Evolutionary conservation across 192 early-diverging fungal species (phyloP), one percentile per base, ranked within the genome.

Genomic region (Physocladia obscura): DNA sequence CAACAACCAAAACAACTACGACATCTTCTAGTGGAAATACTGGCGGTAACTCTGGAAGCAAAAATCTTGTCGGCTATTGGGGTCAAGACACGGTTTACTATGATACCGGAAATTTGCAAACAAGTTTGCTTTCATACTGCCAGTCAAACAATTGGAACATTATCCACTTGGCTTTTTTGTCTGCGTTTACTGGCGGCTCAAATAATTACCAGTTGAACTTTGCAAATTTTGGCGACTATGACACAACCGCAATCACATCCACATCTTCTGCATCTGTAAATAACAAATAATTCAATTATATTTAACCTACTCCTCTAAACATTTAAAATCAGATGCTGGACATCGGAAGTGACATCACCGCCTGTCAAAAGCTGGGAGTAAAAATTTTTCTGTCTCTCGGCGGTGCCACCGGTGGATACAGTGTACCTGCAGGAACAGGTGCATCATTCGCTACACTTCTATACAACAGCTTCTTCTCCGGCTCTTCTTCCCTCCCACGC

Each of bases 1-100:
- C 36, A 15, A 62, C 40, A 5, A 21, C 61, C 30, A 48, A 19
- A 47, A 40, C 36, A n/a, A 47, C 40, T 22, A 47, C 40, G 8
- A 13, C 36, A 2, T 17, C 61, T 19, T 13, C 57, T 15, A 34
- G n/a, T 22, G 2, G 17, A 5, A 48, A 15, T 17, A 62, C 61
- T 13, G 15, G 24, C 1, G 48, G 38, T 6, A 48, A 22, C 22
- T 22, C 61, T 11, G 15, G 15, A 1, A 65, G 52, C 29, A 51
- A 65, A 44, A 65, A 65, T 19, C 48, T 65, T 32, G 36, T 65
- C 49, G 32, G 30, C 5, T 65, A 65, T 34, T 65, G 63, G 63
- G 63, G 63, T 21, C 63, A 65, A 51, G 34, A 52, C n/a, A 19
- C 27, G 6, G 63, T 22, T 21, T 49, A 52, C 11, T 49, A 27